Evolutionary conservation across 208 protist genomes (phyloP), one percentile per base, ranked within the genome.

Genomic region (Leishmania tropica): DNA sequence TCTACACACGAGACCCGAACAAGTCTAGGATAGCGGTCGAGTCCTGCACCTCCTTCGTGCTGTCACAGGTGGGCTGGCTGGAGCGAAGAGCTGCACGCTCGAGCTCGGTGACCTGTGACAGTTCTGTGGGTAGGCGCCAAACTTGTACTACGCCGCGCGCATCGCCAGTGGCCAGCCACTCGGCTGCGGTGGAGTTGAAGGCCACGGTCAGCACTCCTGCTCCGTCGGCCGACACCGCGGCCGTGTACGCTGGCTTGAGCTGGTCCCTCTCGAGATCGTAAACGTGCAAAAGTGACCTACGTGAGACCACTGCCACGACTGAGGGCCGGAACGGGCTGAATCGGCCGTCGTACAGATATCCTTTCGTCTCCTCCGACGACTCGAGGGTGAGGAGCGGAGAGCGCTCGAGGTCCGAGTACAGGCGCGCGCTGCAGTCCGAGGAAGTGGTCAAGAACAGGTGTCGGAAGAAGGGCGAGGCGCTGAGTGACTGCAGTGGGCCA

Each of bases 371-470:
- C 0, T 86, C 79, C 1, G 94, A 97, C 1, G 95, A 95, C 85
- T 97, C 91, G 40, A 98, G 78, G 24, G 92, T 93, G 37, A 94
- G 84, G 31, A 95, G 81, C 15, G 93, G 87, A 21, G 87, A 64
- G 3, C 91, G 87, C 89, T 97, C 94, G 68, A 98, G 77, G 76
- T 91, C 81, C 68, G 87, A 92, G 86, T 95, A 97, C 31, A 98
- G 80, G 42, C 89, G 90, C 7, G 90, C 93, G 65, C 86, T 95
- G 42, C 96, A 95, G 76, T 98, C 95, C 1, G 93, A 97, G 21
- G 92, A 96, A 81, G 89, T 93, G 13, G 95, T 96, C 54, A 97
- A 79, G 76, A 96, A 94, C 40, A 98, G 81, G 73, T 98, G 92
- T 5, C 93, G 89, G 75, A 98, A 93, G 73, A 98, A 98, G 6